These are phyloP conservation scores for Globisporangium spinosum DNA, from an alignment of 352 stramenopile species.

Conservation along the genomic window DNA sequence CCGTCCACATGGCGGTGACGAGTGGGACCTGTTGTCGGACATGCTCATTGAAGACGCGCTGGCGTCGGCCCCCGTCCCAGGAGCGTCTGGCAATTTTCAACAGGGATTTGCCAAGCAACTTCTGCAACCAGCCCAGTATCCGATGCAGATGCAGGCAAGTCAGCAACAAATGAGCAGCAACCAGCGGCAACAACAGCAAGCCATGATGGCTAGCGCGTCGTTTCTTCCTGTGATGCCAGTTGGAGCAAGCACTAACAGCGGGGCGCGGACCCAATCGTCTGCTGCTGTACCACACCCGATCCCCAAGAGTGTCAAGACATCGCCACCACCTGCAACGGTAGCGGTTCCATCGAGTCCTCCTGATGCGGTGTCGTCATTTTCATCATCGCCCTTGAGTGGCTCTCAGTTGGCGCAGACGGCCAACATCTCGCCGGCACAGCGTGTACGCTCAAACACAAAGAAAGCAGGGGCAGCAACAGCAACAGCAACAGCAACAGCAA, in stretches of 20 bases:
- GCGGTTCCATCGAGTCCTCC: background rate
- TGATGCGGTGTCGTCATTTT: background rate
- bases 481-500: background rate
- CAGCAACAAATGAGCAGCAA: constrained; percentile 8
- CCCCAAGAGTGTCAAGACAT: background rate
- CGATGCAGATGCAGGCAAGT: background rate
- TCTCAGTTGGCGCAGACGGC: background rate
- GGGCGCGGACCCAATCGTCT: background rate
- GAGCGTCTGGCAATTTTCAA: background rate
- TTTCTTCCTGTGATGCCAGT: background rate
- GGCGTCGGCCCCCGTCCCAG: background rate
- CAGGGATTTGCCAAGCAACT: constrained; percentile 6
- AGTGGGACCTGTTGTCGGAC: constrained; percentile 62
- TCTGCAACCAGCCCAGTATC: background rate
- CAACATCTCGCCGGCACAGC: constrained; percentile 1
- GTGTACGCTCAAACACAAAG: background rate
- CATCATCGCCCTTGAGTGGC: background rate
- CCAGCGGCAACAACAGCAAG: constrained; percentile 3
- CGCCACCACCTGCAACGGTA: background rate
- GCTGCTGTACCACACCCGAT: background rate
- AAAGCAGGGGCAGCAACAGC: background rate
- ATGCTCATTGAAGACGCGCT: constrained; percentile 52
- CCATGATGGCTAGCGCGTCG: background rate
- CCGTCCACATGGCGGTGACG: constrained; percentile 15
- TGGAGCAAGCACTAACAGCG: background rate